These are phyloP conservation scores for Pseudogymnoascus sp. DNA, from an alignment of 2,329 filamentous ascomycete genomes.

Conservation along the genomic window DNA sequence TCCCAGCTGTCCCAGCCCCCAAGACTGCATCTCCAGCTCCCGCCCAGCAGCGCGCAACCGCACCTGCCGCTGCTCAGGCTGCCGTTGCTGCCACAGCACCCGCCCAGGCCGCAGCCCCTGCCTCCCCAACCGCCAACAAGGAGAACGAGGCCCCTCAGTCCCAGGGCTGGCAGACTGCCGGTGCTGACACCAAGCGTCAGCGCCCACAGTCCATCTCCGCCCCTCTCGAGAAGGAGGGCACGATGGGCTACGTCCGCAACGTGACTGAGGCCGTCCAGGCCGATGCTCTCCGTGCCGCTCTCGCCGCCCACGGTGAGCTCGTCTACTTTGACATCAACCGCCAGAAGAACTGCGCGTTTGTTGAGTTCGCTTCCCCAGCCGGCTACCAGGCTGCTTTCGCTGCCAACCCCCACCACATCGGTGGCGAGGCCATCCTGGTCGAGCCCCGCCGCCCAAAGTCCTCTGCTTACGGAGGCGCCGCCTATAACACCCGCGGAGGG, in stretches of 20 bases:
- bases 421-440: constrained; percentile 73
- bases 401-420: constrained; percentile 79
- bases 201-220: constrained; percentile 60
- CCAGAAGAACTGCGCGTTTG: constrained; percentile 92
- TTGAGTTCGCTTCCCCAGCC: constrained; percentile 77
- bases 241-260: constrained; percentile 89
- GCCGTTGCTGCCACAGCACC: constrained; percentile 30
- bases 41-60: constrained; percentile 44
- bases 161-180: constrained; percentile 74
- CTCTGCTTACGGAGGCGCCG: constrained; percentile 61
- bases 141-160: constrained; percentile 25
- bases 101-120: constrained; percentile 41
- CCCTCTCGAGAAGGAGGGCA: constrained; percentile 63
- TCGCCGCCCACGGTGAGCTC: constrained; percentile 66
- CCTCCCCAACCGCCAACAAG: constrained; percentile 37
- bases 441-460: constrained; percentile 81
- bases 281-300: constrained; percentile 59
- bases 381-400: constrained; percentile 76
- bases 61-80: constrained; percentile 36
- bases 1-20: constrained; percentile 38
- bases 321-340: constrained; percentile 72
- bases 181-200: constrained; percentile 69
- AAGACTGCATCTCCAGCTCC: constrained; percentile 49
- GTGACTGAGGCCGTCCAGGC: constrained; percentile 82
- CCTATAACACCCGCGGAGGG: constrained; percentile 56